A percentile compares a stretch with the other conserved stretches of the same genome.
Conservation (phyloP, 139 green algal species). For the Nannochloris sp. region DNA sequence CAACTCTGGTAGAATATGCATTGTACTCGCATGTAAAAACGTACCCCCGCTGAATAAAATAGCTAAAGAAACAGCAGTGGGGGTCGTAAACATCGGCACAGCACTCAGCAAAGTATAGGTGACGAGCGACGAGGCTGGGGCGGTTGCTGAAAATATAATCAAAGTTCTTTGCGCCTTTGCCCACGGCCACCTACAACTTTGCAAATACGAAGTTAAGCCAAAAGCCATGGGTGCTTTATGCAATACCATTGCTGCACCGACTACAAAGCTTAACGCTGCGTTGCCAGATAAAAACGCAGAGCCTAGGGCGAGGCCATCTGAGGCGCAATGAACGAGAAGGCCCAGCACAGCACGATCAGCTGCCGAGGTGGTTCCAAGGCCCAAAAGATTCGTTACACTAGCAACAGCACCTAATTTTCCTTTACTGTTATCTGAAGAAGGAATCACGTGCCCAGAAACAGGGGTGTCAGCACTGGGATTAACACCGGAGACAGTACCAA, state of each 20-base stretch:
- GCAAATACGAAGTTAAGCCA: constrained; percentile 48
- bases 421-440: too few species aligned
- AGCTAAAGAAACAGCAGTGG: constrained; percentile 6
- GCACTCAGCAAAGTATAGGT: constrained; percentile 30
- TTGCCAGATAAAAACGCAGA: constrained; percentile 34
- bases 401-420: too few species aligned
- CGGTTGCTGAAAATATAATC: constrained; percentile 8
- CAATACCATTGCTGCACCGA: constrained; percentile 40
- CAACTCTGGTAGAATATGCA: constrained; percentile 57
- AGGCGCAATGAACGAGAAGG: constrained; percentile 43
- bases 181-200: constrained; percentile 27
- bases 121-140: constrained; percentile 31
- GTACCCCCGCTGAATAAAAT: constrained; percentile 55
- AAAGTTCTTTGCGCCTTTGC: constrained; percentile 8
- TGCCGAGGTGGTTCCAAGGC: neutral
- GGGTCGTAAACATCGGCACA: constrained; percentile 11
- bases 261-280: constrained; percentile 22
- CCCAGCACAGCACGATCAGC: constrained; percentile 26
- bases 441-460: too few species aligned
- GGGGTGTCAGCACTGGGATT: too few species aligned
- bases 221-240: constrained; percentile 55
- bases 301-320: constrained; percentile 56
- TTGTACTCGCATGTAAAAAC: constrained; percentile 51
- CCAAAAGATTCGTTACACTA: too few species aligned
- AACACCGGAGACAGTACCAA: too few species aligned